Conservation (phyloP, 805 yeast species). For the Saturnispora mendoncae region DNA sequence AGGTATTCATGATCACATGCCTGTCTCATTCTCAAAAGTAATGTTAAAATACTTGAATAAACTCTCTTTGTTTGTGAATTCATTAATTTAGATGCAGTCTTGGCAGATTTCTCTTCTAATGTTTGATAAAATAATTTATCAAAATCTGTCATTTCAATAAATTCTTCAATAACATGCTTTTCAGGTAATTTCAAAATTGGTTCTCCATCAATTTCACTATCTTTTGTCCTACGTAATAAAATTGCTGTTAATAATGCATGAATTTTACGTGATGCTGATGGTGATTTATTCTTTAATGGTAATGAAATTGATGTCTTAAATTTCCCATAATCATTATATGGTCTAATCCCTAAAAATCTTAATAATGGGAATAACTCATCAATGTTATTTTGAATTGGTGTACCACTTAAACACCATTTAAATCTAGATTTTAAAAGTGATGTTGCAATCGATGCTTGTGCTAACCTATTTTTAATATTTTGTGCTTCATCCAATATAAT, state of each 20-base stretch:
- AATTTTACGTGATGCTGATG: slow-evolving; percentile 38
- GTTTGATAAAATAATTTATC: slow-evolving; percentile 50
- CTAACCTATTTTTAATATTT: slow-evolving; percentile 40
- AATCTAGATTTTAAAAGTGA: slow-evolving; percentile 32
- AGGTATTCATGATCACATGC: slow-evolving; percentile 76
- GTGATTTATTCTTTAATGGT: slow-evolving; percentile 39
- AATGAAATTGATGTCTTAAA: slow-evolving; percentile 49
- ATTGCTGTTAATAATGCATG: slow-evolving; percentile 66
- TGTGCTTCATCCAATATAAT: slow-evolving; percentile 52
- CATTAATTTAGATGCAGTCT: slow-evolving; percentile 41
- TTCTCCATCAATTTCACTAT: slow-evolving; percentile 64
- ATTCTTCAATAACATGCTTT: slow-evolving; percentile 41
- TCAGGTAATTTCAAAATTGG: slow-evolving; percentile 66
- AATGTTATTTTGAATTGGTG: slow-evolving; percentile 50
- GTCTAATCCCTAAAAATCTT: slow-evolving; percentile 45
- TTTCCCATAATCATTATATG: slow-evolving; percentile 51
- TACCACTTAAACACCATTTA: slow-evolving; percentile 48
- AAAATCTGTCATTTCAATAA: slow-evolving; percentile 42
- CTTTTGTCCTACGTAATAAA: slow-evolving; percentile 66
- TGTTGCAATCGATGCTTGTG: slow-evolving; percentile 41
- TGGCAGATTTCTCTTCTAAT: slow-evolving; percentile 47
- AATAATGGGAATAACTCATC: slow-evolving; percentile 46
- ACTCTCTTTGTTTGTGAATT: slow-evolving; percentile 18
- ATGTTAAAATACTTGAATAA: slow-evolving; percentile 55
- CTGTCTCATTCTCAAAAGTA: slow-evolving; percentile 73